Base-by-base conservation (phyloP, 2,329 filamentous ascomycete species). In the Drechslerella coelobrocha region DNA sequence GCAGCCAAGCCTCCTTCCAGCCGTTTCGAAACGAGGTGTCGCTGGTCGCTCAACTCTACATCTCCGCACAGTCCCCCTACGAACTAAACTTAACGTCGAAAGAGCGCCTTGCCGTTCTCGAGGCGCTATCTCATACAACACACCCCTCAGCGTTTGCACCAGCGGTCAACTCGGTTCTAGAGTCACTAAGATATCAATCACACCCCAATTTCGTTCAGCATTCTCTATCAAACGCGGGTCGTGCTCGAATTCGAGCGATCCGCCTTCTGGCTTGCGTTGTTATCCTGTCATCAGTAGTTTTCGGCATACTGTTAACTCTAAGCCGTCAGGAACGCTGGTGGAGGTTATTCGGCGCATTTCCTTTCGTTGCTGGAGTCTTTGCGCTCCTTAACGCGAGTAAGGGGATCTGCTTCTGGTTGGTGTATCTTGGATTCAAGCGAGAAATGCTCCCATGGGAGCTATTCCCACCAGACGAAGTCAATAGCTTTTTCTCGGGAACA, bases 141-240 rank as follows among this genome's bases (percentile, higher is more conserved):
- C 68, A 72, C 41, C 68, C 68, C 27, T 72, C 68, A 24, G 68
- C 29, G 2, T 65, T 72, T 19, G 41, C 34, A 2, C 68, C 60
- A 3, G 68, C 68, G 14, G 54, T 72, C n/a, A 63, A 65, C 39
- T 72, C 68, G 2, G 68, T 65, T 21, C 26, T 63, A 19, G 68
- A 72, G 29, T 63, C 68, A 12, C 14, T 72, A 41, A 60, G 68
- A 63, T 72, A 60, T 17, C 68, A 72, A 54, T 72, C 68, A 23
- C 68, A 72, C 37, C 68, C 68, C 17, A 72, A 72, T 17, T 72
- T 72, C 43, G 68, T 72, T 56, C 65, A 69, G 59, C 65, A 69
- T 23, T 69, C 65, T 8, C 31, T 69, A 17, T 69, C 65, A 17
- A 69, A 69, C 43, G 65, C 65, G 10, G 65, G 65, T 47, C 48